Evolutionary conservation across 1,139 yeast genomes (phyloP).

Genomic region (Suhomyces coccinellae): DNA sequence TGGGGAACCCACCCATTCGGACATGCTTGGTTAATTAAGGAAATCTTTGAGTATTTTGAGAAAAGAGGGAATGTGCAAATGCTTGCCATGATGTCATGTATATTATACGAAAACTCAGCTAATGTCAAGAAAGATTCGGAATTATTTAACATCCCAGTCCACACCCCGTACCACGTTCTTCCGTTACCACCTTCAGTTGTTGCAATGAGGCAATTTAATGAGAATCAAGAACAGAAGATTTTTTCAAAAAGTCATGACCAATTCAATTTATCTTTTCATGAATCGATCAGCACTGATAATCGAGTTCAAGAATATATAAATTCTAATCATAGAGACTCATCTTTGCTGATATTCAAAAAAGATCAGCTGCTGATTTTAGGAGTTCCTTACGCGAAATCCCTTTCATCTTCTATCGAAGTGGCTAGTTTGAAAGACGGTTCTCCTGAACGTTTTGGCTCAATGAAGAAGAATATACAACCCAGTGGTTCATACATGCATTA

Average conservation of each 20-base stretch:
- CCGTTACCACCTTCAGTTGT: slow-evolving; percentile 35
- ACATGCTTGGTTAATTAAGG: slow-evolving; percentile 64
- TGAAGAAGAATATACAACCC: slow-evolving; percentile 13
- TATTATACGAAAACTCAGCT: slow-evolving; percentile 47
- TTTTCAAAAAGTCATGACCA: slow-evolving; percentile 10
- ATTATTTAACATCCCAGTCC: slow-evolving; percentile 40
- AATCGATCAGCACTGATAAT: slow-evolving; percentile 12
- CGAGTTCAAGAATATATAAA: slow-evolving; percentile 11
- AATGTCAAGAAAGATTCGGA: slow-evolving; percentile 21
- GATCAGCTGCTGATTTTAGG: slow-evolving; percentile 18
- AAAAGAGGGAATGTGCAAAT: slow-evolving; percentile 71
- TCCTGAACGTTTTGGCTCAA: slow-evolving; percentile 24
- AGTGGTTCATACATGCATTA: slow-evolving; percentile 1
- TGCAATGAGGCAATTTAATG: slow-evolving; percentile 19
- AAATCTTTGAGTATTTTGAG: slow-evolving; percentile 67
- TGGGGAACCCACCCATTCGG: slow-evolving; percentile 91
- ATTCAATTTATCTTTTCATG: slow-evolving; percentile 11
- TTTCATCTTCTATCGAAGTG: slow-evolving; percentile 31
- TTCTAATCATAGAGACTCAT: slow-evolving; percentile 19
- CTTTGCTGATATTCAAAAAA: slow-evolving; percentile 24
- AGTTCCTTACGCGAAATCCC: slow-evolving; percentile 19
- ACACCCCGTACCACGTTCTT: slow-evolving; percentile 46
- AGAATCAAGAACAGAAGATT: slow-evolving; percentile 6
- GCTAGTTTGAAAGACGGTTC: slow-evolving; percentile 29
- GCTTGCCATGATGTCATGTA: slow-evolving; percentile 86